Evolutionary conservation across 2,329 filamentous ascomycete species (phyloP).

Genomic region (Arthrinium phaeospermum): DNA sequence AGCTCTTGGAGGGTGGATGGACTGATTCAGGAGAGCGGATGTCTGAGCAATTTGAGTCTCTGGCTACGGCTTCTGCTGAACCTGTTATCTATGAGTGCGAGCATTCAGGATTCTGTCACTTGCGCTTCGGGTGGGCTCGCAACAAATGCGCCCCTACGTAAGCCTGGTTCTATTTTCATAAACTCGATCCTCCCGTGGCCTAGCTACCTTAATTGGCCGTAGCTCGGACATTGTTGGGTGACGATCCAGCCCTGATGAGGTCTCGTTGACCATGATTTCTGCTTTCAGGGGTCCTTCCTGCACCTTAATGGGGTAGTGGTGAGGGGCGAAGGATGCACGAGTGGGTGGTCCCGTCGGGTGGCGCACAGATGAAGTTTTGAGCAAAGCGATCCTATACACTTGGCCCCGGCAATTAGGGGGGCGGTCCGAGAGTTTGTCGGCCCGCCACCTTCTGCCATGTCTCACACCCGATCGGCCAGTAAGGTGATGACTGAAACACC

Average conservation of each 20-base stretch:
- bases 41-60: background rate
- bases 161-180: background rate
- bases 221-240: slow-evolving; percentile 2
- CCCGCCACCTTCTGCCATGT: background rate
- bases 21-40: background rate
- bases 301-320: background rate
- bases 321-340: background rate
- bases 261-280: background rate
- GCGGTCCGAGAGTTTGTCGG: background rate
- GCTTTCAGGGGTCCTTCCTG: background rate
- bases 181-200: background rate
- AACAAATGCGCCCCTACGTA: background rate
- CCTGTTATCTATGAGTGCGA: background rate
- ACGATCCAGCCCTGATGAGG: background rate
- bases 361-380: background rate
- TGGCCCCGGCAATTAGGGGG: background rate
- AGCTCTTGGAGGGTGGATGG: background rate
- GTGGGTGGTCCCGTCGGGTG: background rate
- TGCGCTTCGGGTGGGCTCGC: background rate
- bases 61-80: background rate
- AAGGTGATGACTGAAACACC: background rate
- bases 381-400: background rate
- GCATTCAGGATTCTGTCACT: background rate
- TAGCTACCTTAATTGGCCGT: background rate
- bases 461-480: background rate